phyloP scores from a whole-genome alignment of 1,139 yeast genomes.

The Yamadazyma sp. region DNA sequence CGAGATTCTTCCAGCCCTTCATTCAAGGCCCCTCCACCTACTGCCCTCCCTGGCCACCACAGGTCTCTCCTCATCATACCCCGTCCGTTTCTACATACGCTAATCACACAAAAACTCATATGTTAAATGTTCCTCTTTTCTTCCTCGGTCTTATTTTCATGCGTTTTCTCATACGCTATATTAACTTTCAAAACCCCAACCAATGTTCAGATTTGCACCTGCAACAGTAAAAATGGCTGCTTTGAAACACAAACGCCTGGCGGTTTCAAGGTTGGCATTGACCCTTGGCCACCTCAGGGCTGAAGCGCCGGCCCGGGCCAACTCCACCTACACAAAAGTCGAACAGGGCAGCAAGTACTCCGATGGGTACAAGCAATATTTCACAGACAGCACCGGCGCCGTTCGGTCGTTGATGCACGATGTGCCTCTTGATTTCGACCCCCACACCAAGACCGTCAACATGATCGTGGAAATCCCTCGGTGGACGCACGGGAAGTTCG shows the following conservation, averaged over 20 bases:
- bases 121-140: too few species aligned
- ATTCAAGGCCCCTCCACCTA: too few species aligned
- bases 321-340: constrained; percentile 9
- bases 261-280: constrained; percentile 8
- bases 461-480: constrained; percentile 91
- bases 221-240: too few species aligned
- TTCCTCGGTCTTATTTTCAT: too few species aligned
- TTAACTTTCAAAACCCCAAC: too few species aligned
- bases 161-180: too few species aligned
- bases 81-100: not conserved
- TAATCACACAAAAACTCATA: not conserved
- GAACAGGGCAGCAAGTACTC: constrained; percentile 39
- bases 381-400: constrained; percentile 59
- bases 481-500: constrained; percentile 89
- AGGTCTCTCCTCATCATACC: not conserved
- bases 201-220: too few species aligned
- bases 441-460: constrained; percentile 66
- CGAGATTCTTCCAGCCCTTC: too few species aligned
- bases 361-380: constrained; percentile 31
- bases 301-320: not conserved
- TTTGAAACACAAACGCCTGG: not conserved
- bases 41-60: too few species aligned
- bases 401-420: constrained; percentile 79
- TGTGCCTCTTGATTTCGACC: constrained; percentile 67
- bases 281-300: constrained; percentile 11